Base-by-base conservation (phyloP, 2,329 filamentous ascomycete genomes). In the Colletotrichum destructivum region DNA sequence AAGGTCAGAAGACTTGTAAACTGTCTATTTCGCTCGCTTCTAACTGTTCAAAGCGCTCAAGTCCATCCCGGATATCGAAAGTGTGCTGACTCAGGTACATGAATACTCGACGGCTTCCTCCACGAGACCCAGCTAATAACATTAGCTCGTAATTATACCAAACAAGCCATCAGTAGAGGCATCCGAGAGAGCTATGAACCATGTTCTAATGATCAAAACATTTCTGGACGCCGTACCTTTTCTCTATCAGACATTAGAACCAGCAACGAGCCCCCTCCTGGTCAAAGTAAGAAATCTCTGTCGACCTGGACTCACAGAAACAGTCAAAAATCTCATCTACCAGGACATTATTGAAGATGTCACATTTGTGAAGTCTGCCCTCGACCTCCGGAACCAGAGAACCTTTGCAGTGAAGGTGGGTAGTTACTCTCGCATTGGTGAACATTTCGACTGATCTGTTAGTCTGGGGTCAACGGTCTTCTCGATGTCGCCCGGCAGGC, bases 351-450 rank as follows among this genome's bases (percentile, higher is more conserved):
- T 98, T 74, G 88, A 93, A 11, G 93, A 98, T 78, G 93, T 95
- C 0, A 89, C 87, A 0, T 97, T 93, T 75, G 92, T 94, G 70
- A 93, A 88, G 57, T 90, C 92, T 26, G 92, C 96, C 0, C 86
- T 98, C 5, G 96, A 98, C 73, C 85, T 98, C 68, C 89, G 95
- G 16, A 97, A 98, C 73, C 96, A 98, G 79, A 88, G 96, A 74
- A 94, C 93, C 0, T 98, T 97, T 82, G 96, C 96, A 26, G 92
- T 98, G 42, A 96, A 93, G 83, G 90, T 91, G 77, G 69, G 38
- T 46, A 8, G 16, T 2, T 26, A 3, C n/a, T 42, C 35, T 11
- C 21, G 1, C n/a, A 40, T 52, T 15, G 13, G n/a, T 16, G 42
- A 51, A 15, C 15, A 1, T 5, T n/a, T 26, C 46, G 13, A 16